Evolutionary conservation across 2,329 filamentous ascomycete genomes (phyloP), one percentile per base, ranked within the genome.

Genomic region (Cercospora canescens): DNA sequence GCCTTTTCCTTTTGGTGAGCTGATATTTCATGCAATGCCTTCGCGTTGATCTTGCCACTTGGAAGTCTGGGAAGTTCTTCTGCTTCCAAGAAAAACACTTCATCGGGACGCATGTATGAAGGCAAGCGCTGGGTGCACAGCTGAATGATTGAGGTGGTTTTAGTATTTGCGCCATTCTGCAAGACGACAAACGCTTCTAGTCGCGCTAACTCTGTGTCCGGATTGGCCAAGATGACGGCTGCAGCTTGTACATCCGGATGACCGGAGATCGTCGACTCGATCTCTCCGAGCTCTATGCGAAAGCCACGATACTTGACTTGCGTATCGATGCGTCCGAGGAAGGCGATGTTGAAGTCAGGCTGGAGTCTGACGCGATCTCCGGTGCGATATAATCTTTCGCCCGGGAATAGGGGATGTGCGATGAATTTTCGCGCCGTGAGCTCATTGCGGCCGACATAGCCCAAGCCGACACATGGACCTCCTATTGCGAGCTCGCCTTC

Each of bases 251-350:
- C 86, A 39, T 94, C 80, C 0, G 86, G 87, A 79, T 91, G 86
- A 39, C 87, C 85, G 60, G 87, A 89, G 50, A 97, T 81, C 76
- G 94, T 89, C 55, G 84, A 90, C 78, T 97, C 93, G 70, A 97
- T 97, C 70, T 97, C 94, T 70, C 90, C 90, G 39, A 97, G 87
- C 80, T 97, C 94, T 70, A 97, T 96, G 65, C 94, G 86, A 83
- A 97, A 97, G 1, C 94, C 94, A 66, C 94, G 89, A 69, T 97
- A 93, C 82, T 97, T 98, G 81, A 97, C 91, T 76, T 97, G 94
- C 68, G 89, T 86, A 76, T 97, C 94, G 26, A 88, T 88, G 60
- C 94, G 86, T 24, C 94, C 94, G 6, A 90, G 89, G 74, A 88
- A 90, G 14, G 57, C 58, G 45, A 71, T 71, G 56, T 69, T 69